Evolutionary conservation across 2,329 filamentous ascomycete genomes (phyloP).

Genomic region (Coleophoma cylindrospora): DNA sequence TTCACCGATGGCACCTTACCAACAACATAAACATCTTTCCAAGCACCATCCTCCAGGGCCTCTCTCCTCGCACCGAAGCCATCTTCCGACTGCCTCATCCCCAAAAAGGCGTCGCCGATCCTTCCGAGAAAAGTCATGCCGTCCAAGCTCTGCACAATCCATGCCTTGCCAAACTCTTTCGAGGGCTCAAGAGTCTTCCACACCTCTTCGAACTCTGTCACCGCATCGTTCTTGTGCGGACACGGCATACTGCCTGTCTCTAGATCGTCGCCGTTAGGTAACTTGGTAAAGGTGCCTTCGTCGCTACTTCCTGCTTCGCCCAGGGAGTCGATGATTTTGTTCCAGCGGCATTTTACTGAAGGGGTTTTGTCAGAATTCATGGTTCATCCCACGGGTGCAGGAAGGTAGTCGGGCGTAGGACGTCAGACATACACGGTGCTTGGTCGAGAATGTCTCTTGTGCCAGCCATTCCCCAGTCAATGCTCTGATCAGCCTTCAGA

Average conservation of each 20-base stretch:
- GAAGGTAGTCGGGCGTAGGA: neutral
- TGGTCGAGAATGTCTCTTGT: slow-evolving; percentile 30
- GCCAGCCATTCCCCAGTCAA: slow-evolving; percentile 39
- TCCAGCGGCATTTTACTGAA: slow-evolving; percentile 30
- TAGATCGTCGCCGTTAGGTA: slow-evolving; percentile 34
- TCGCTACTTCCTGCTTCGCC: slow-evolving; percentile 24
- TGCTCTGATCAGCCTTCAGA: slow-evolving; percentile 25
- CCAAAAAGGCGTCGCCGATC: slow-evolving; percentile 12
- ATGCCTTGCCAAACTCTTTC: slow-evolving; percentile 5
- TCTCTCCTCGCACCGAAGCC: slow-evolving; percentile 11
- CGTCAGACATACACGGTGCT: slow-evolving; percentile 26
- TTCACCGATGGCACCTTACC: slow-evolving; percentile 8
- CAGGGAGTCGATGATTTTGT: slow-evolving; percentile 32
- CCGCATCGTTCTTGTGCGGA: slow-evolving; percentile 25
- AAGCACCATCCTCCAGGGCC: slow-evolving; percentile 6
- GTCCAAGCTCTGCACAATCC: slow-evolving; percentile 12
- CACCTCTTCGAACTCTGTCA: slow-evolving; percentile 19
- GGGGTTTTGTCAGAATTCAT: neutral
- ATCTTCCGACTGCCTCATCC: slow-evolving; percentile 4
- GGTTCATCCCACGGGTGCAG: neutral
- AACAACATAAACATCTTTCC: slow-evolving; percentile 10
- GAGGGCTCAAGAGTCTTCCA: slow-evolving; percentile 7
- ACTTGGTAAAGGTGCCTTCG: slow-evolving; percentile 29
- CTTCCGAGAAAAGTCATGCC: slow-evolving; percentile 10
- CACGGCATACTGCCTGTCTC: slow-evolving; percentile 34